A percentile compares a stretch with the other conserved stretches of the same genome.
Evolutionary conservation across 2,329 filamentous ascomycete species (phyloP).

Genomic region (Phyllosticta capitalensis): DNA sequence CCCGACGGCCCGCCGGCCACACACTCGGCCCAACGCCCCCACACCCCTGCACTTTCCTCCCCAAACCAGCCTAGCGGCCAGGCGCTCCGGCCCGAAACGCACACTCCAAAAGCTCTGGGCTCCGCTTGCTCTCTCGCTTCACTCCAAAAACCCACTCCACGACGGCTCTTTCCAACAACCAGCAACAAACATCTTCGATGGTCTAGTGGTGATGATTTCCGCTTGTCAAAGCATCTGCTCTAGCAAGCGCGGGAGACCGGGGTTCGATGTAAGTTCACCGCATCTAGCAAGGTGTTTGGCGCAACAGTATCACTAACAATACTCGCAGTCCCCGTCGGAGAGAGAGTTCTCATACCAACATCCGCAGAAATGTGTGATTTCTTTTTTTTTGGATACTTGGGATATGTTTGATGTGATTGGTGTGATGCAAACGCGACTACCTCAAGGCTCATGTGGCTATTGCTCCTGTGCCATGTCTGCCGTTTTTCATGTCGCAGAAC

Average conservation of each 20-base stretch:
- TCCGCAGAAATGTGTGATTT: neutral
- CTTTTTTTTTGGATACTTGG: neutral
- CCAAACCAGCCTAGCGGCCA: neutral
- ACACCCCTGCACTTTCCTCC: neutral
- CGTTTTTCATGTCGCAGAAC: neutral
- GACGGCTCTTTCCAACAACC: neutral
- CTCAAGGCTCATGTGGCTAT: neutral
- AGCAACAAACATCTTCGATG: neutral
- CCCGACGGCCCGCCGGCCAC: no score
- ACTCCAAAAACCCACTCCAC: neutral
- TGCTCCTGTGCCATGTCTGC: neutral
- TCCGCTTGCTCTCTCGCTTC: neutral
- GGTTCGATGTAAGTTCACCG: slow-evolving; percentile 16
- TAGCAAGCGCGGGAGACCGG: slow-evolving; percentile 20
- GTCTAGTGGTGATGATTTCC: neutral
- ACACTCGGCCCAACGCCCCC: neutral
- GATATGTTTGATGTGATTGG: neutral
- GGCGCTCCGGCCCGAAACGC: neutral
- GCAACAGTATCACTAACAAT: neutral
- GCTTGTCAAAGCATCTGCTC: neutral
- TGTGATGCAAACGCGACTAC: neutral
- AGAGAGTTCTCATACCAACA: no score
- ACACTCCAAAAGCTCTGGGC: no score
- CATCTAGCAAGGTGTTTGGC: neutral
- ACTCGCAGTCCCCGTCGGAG: neutral